Evolutionary conservation across 2,329 filamentous ascomycete species (phyloP), one percentile per base, ranked within the genome.

Genomic region (Verticillium alfalfae): DNA sequence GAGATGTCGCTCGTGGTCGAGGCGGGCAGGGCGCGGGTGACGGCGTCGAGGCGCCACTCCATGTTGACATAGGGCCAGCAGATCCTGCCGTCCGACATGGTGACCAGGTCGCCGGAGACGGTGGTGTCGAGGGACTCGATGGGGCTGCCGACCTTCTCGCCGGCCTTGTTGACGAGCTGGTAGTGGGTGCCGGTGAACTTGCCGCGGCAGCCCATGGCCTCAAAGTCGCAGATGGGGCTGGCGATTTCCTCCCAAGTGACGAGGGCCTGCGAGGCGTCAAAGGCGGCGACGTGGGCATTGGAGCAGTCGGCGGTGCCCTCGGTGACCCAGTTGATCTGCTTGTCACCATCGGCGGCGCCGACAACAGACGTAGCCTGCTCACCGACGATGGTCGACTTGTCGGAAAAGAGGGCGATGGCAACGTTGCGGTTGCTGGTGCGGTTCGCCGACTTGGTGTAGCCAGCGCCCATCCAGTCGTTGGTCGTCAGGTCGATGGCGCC

Each of bases 41-140:
- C 82, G 57, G 66, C 59, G 34, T 65, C 62, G 49, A 66, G 41
- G 37, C 75, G 72, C 84, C 84, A 86, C 38, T 74, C 74, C 81
- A 84, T 84, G 69, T 76, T 76, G 60, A 85, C 81, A 64, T 85
- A 86, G 34, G 84, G 84, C 84, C 83, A 88, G 77, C 85, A 88
- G 67, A 88, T 77, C 57, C 81, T 77, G 26, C 81, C 82, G 63
- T 85, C 82, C n/a, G 73, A 67, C 76, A 85, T 81, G 37, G 82
- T 85, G 12, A 85, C 84, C 78, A 88, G 86, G 67, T 88, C 85
- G 45, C 85, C 85, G 8, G 84, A 82, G 56, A 88, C 83, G 66
- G 78, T 85, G n/a, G 81, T 79, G 68, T 86, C 77, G 13, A 70
- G 77, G n/a, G 77, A 79, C 60, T 75, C 76, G 62, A 86, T 67